Evolutionary conservation across 257 asterid genomes (phyloP), one percentile per base, ranked within the genome.

Genomic region (Fraxinus excelsior): DNA sequence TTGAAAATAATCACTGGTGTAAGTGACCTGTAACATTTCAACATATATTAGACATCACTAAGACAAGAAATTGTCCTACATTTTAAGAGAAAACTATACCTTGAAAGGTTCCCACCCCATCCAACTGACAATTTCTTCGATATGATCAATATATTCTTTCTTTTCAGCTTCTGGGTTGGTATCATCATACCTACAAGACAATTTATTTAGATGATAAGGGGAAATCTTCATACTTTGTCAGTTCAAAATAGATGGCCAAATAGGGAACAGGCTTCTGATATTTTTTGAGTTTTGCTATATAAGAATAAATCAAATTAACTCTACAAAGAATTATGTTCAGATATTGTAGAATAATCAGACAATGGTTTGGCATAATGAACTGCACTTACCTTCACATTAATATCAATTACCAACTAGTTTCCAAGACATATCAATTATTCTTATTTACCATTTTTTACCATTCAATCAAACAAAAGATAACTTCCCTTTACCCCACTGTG

Each of bases 151-250:
- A 72, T 95, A 95, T 84, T 95, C 99, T 76, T 89, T 89, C 85
- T 93, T 95, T 80, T 93, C 99, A 79, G 99, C 99, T 86, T 95
- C 98, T 19, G 98, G 98, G 76, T 96, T 96, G 77, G 99, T 96
- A 79, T 96, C 98, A 84, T 96, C 99, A 79, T 77, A 96, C 84
- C 98, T 96, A 81, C 53, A 76, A 44, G 44, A 71, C 51, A 70
- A 76, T 28, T 6, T 74, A 65, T 14, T 75, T 73, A 79, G 78
- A 37, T 74, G 35, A 70, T 42, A 71, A 42, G 32, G 35, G 29
- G 74, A 73, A 58, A 53, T 37, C 71, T 51, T 58, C 44, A 40
- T 74, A 62, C 69, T 35, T 49, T 31, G 32, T 37, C 40, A 32
- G 67, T 40, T 31, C 28, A 34, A 62, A 65, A 62, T 46, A 40